These are phyloP conservation scores for Lunasporangiospora selenospora DNA, from an alignment of 192 early-diverging fungal genomes.

Conservation along the genomic window DNA sequence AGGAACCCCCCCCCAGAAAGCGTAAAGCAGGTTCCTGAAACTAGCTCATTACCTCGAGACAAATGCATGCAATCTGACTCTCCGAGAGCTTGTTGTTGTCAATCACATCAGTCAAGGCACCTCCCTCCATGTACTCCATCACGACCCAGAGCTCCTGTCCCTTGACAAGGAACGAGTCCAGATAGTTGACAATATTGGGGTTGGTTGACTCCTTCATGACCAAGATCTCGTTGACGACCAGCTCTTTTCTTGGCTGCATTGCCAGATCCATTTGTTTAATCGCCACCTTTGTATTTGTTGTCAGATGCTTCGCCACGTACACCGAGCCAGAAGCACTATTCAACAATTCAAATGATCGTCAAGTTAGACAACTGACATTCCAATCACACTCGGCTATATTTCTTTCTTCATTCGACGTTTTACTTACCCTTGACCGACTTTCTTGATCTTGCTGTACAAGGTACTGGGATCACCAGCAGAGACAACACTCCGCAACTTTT, in stretches of 20 bases:
- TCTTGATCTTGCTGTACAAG: slow-evolving; percentile 94
- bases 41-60: slow-evolving; percentile 72
- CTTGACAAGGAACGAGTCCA: slow-evolving; percentile 91
- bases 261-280: slow-evolving; percentile 96
- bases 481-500: slow-evolving; percentile 89
- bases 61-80: slow-evolving; percentile 93
- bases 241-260: slow-evolving; percentile 88
- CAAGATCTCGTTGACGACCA: slow-evolving; percentile 92
- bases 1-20: no score
- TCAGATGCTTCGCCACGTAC: slow-evolving; percentile 85
- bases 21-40: no score
- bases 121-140: slow-evolving; percentile 99
- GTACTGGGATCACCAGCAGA: slow-evolving; percentile 89
- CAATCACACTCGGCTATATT: no score
- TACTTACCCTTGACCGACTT: slow-evolving; percentile 95
- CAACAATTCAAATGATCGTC: not conserved
- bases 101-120: slow-evolving; percentile 96
- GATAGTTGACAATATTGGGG: slow-evolving; percentile 97
- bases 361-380: not conserved
- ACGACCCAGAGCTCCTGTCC: slow-evolving; percentile 95
- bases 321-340: slow-evolving; percentile 95
- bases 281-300: slow-evolving; percentile 82
- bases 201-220: slow-evolving; percentile 95
- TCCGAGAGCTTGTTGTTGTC: slow-evolving; percentile 93
- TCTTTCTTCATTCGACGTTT: no score